phyloP scores from a whole-genome alignment of 1,284 basidiomycete species.

The Cystobasidium sp. region DNA sequence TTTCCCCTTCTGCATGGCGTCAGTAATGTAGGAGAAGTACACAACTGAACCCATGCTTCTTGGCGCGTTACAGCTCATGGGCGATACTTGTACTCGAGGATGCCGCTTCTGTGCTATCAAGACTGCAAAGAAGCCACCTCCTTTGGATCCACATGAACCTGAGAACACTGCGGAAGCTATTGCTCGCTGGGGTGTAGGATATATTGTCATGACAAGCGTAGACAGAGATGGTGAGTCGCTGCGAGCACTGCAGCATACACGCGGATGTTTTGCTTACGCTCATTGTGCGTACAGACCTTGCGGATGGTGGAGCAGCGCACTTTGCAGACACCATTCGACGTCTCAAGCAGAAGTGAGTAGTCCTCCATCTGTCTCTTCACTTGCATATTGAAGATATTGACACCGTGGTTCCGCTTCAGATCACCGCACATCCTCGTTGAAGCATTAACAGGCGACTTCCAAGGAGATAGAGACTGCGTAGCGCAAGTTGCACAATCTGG shows the following conservation, averaged over 20 bases:
- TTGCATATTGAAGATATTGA: not conserved
- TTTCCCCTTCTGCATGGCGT: not conserved
- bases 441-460: conserved; percentile 94
- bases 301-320: conserved; percentile 88
- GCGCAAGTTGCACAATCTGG: conserved; percentile 84
- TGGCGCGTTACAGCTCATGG: conserved; percentile 75
- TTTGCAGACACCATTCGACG: conserved; percentile 93
- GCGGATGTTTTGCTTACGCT: not conserved
- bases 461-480: conserved; percentile 75
- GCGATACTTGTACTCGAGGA: conserved; percentile 97
- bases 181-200: conserved; percentile 95
- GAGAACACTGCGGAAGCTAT: conserved; percentile 99
- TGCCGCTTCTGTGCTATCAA: conserved; percentile 98
- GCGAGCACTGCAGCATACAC: not conserved
- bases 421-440: conserved; percentile 95
- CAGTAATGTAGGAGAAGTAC: not conserved
- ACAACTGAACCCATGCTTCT: conserved; percentile 9
- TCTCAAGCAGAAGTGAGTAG: conserved; percentile 85
- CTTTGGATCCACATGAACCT: conserved; percentile 94
- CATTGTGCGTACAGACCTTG: conserved; percentile 67
- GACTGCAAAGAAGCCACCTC: conserved; percentile 84
- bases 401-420: conserved; percentile 59
- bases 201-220: conserved; percentile 96
- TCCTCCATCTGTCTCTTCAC: not conserved
- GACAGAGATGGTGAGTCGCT: conserved; percentile 81